These are phyloP conservation scores for Zymoseptoria passerinii DNA, from an alignment of 2,329 filamentous ascomycete genomes.

Conservation along the genomic window DNA sequence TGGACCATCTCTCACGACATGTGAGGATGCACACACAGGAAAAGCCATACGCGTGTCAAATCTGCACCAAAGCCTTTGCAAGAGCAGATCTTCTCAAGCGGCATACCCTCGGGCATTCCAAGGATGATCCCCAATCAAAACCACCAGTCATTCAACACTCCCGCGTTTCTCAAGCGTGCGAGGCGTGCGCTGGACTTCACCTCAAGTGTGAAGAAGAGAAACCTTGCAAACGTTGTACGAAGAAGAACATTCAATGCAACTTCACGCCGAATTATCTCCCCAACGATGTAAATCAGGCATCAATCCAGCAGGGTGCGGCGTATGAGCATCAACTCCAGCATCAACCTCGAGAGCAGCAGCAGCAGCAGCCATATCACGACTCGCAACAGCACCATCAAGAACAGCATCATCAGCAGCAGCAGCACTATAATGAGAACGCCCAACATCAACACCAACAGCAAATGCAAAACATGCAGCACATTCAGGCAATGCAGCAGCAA, in stretches of 20 bases:
- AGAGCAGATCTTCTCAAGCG: conserved; percentile 45
- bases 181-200: conserved; percentile 44
- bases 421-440: conserved; percentile 7
- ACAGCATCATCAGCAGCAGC: conserved; percentile 15
- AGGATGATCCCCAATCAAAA: conserved; percentile 25
- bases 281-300: conserved; percentile 15
- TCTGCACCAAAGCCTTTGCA: conserved; percentile 41
- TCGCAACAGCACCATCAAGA: neutral
- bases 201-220: conserved; percentile 48
- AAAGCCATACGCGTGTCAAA: conserved; percentile 33
- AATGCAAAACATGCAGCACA: conserved; percentile 7
- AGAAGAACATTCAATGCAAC: conserved; percentile 41
- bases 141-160: conserved; percentile 27
- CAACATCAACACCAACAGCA: conserved; percentile 7
- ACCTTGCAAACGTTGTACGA: conserved; percentile 45
- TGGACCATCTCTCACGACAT: conserved; percentile 46
- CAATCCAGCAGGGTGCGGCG: conserved; percentile 9
- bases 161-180: conserved; percentile 44
- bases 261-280: conserved; percentile 21
- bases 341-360: conserved; percentile 11
- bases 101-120: conserved; percentile 40
- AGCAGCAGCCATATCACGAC: conserved; percentile 17
- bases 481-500: conserved; percentile 20
- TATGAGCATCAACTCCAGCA: neutral
- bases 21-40: conserved; percentile 42